Conservation (phyloP, 805 yeast species). For the Candida rishiriensis region DNA sequence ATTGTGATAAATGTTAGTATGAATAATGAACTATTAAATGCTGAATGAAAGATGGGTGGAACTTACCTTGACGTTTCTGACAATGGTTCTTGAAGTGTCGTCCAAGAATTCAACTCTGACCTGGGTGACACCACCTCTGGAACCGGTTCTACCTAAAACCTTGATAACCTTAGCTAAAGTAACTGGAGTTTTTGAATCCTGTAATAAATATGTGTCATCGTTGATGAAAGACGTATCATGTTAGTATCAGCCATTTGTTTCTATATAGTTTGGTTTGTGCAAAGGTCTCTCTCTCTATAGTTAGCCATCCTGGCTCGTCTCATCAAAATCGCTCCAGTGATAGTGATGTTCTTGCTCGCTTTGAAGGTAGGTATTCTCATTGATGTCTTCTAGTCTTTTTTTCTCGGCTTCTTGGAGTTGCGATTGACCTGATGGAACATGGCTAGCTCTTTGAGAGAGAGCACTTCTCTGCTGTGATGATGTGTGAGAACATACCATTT, state of each 20-base stretch:
- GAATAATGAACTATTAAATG: not conserved
- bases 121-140: conserved; percentile 99
- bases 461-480: not conserved
- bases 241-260: not conserved
- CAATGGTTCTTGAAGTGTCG: conserved; percentile 91
- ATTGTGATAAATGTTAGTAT: conserved; percentile 8
- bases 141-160: conserved; percentile 99
- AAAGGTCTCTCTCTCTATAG: too few relatives aligned
- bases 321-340: too few relatives aligned
- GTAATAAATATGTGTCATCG: conserved; percentile 1
- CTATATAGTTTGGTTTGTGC: not conserved
- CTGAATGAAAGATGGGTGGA: too few relatives aligned
- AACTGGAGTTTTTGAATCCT: conserved; percentile 81
- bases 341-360: too few relatives aligned
- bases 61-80: conserved; percentile 79
- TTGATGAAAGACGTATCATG: not conserved
- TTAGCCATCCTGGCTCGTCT: too few relatives aligned
- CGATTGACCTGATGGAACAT: too few relatives aligned
- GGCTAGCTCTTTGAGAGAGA: too few relatives aligned
- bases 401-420: too few relatives aligned
- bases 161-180: conserved; percentile 99
- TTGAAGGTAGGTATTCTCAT: too few relatives aligned
- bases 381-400: too few relatives aligned
- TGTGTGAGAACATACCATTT: not conserved
- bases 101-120: conserved; percentile 97